phyloP scores from a whole-genome alignment of 1,284 basidiomycete species.

The Trichosporon coremiiforme region DNA sequence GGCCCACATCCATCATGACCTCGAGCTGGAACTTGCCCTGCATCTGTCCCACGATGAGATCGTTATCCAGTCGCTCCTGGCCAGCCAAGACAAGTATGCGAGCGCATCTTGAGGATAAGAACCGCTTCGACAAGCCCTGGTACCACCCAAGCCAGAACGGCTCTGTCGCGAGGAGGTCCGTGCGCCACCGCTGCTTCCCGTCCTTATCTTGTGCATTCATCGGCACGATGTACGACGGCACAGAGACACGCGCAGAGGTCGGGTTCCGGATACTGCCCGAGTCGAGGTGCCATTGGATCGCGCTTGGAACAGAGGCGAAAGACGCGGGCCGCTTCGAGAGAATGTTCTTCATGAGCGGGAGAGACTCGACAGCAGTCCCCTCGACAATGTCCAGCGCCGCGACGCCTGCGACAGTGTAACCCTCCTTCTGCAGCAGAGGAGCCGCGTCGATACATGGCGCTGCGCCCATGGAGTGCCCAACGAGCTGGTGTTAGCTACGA shows the following conservation, averaged over 20 bases:
- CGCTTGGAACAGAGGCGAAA: constrained; percentile 79
- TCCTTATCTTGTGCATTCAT: constrained; percentile 47
- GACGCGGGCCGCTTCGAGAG: constrained; percentile 81
- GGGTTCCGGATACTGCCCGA: constrained; percentile 78
- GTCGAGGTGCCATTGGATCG: constrained; percentile 86
- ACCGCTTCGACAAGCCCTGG: constrained; percentile 72
- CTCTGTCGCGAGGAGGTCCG: constrained; percentile 78
- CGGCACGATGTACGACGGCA: constrained; percentile 72
- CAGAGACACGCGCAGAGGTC: constrained; percentile 77
- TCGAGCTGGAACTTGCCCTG: constrained; percentile 94
- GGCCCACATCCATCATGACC: constrained; percentile 83
- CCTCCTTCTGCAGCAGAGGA: constrained; percentile 66
- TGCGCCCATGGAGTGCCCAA: constrained; percentile 90
- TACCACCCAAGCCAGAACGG: constrained; percentile 97
- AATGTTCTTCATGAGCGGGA: constrained; percentile 86
- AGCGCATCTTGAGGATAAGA: constrained; percentile 74
- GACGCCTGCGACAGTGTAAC: constrained; percentile 77
- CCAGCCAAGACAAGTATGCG: constrained; percentile 88
- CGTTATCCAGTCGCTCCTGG: constrained; percentile 85
- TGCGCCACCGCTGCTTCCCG: constrained; percentile 68
- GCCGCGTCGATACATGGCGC: constrained; percentile 76
- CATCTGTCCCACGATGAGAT: constrained; percentile 98
- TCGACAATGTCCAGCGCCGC: constrained; percentile 95
- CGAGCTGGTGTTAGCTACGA: constrained; percentile 63
- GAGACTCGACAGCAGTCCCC: constrained; percentile 88